Percentiles rank a stretch among this genome's conserved stretches.
Conservation (phyloP, 2,329 filamentous ascomycete species). For the Sclerotinia nivalis region DNA sequence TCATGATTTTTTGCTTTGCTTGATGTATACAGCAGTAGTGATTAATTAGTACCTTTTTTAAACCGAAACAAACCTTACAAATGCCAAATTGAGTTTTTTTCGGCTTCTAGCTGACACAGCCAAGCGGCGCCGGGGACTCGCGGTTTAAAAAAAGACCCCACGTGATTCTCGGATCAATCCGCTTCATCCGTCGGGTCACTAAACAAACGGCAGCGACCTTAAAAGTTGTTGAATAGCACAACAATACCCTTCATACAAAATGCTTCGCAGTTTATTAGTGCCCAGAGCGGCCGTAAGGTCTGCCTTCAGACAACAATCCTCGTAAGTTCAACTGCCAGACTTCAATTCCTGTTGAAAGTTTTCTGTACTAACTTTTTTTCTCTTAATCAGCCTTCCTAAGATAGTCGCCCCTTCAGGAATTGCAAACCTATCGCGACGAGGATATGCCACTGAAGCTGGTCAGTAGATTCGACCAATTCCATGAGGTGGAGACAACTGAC, state of each 20-base stretch:
- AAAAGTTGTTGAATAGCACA: slow-evolving; percentile 28
- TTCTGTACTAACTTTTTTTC: slow-evolving; percentile 30
- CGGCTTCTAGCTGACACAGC: neutral
- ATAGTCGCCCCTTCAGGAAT: slow-evolving; percentile 49
- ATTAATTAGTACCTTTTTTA: neutral
- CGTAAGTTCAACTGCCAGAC: slow-evolving; percentile 46
- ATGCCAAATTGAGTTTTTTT: neutral
- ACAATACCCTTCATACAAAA: slow-evolving; percentile 44
- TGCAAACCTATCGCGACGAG: slow-evolving; percentile 59
- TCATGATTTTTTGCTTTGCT: neutral
- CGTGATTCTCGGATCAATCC: slow-evolving; percentile 17
- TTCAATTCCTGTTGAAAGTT: slow-evolving; percentile 21
- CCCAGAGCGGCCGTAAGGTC: slow-evolving; percentile 58
- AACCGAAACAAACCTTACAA: slow-evolving; percentile 5
- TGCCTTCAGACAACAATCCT: slow-evolving; percentile 53
- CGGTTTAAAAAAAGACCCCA: slow-evolving; percentile 9
- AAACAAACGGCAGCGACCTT: slow-evolving; percentile 19
- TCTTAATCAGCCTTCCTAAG: slow-evolving; percentile 49
- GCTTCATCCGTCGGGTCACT: slow-evolving; percentile 12
- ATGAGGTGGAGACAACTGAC: slow-evolving; percentile 54
- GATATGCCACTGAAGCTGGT: slow-evolving; percentile 54
- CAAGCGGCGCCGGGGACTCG: slow-evolving; percentile 17
- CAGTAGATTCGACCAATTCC: slow-evolving; percentile 41
- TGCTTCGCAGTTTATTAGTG: slow-evolving; percentile 64
- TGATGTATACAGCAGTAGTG: neutral